These are phyloP conservation scores for Citrullus mucosospermus DNA, from an alignment of 306 rosid species.

Conservation along the genomic window DNA sequence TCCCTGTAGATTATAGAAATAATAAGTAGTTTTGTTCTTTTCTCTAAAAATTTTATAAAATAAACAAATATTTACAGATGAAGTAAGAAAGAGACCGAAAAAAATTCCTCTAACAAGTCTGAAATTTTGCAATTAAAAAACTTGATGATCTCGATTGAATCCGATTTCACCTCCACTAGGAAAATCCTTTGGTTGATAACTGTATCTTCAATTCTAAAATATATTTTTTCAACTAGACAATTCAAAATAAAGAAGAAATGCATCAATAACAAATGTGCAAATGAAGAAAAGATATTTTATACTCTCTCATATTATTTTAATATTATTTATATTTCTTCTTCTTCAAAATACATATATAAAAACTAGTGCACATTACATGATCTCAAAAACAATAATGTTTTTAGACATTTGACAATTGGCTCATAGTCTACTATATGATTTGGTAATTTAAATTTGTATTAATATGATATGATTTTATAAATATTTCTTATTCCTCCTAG, in stretches of 20 bases:
- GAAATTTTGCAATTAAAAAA: no score
- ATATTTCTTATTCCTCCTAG: no score
- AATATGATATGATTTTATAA: no score
- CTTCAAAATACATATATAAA: not conserved
- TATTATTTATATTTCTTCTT: not conserved
- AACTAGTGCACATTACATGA: not conserved
- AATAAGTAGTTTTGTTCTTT: no score
- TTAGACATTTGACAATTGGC: not conserved
- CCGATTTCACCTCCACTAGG: no score
- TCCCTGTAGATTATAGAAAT: no score
- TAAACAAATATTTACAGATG: no score
- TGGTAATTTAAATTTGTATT: not conserved
- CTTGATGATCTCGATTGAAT: no score
- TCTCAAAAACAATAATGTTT: not conserved
- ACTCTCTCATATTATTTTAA: not conserved
- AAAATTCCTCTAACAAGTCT: no score
- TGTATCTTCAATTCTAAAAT: not conserved
- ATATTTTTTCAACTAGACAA: not conserved
- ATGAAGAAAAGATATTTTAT: not conserved
- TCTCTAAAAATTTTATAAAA: no score
- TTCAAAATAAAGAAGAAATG: not conserved
- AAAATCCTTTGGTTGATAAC: no score
- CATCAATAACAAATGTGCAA: not conserved
- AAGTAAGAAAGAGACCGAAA: no score
- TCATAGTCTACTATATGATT: not conserved